Evolutionary conservation across 2,329 filamentous ascomycete species (phyloP).

Genomic region (Cladobotryum protrusum): DNA sequence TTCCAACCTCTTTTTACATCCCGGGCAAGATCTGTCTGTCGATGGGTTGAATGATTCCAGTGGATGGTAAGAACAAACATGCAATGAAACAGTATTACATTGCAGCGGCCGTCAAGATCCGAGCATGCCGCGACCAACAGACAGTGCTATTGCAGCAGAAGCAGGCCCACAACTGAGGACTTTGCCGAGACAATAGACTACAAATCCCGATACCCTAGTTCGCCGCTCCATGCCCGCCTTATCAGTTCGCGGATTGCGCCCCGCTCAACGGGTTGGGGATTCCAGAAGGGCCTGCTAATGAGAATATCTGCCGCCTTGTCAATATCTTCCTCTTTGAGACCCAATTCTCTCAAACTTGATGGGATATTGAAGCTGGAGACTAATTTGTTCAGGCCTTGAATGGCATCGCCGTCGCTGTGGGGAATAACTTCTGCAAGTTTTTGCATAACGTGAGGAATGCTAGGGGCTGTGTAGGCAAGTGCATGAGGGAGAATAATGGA

Average conservation of each 20-base stretch:
- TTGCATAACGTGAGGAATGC: conserved; percentile 45
- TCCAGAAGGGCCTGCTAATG: conserved; percentile 52
- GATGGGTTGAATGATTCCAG: too few relatives aligned
- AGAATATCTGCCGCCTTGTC: conserved; percentile 55
- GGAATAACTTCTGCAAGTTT: conserved; percentile 48
- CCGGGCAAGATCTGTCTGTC: too few relatives aligned
- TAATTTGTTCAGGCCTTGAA: conserved; percentile 50
- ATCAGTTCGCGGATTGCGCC: conserved; percentile 49
- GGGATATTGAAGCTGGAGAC: conserved; percentile 46
- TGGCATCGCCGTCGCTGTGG: conserved; percentile 51
- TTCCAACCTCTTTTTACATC: too few relatives aligned
- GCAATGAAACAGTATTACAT: too few relatives aligned
- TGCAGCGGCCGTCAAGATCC: too few relatives aligned
- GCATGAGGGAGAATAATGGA: conserved; percentile 57
- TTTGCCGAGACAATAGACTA: too few relatives aligned
- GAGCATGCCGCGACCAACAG: too few relatives aligned
- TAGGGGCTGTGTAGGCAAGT: conserved; percentile 55
- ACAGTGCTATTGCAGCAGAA: too few relatives aligned
- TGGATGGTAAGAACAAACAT: too few relatives aligned
- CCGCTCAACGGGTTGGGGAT: conserved; percentile 49
- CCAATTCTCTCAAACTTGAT: conserved; percentile 47
- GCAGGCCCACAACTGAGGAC: too few relatives aligned
- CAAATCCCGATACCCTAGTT: conserved; percentile 20
- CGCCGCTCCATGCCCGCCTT: conserved; percentile 54
- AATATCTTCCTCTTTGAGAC: conserved; percentile 55